Evolutionary conservation across 805 yeast species (phyloP), one percentile per base, ranked within the genome.

Genomic region (Starmera amethionina): DNA sequence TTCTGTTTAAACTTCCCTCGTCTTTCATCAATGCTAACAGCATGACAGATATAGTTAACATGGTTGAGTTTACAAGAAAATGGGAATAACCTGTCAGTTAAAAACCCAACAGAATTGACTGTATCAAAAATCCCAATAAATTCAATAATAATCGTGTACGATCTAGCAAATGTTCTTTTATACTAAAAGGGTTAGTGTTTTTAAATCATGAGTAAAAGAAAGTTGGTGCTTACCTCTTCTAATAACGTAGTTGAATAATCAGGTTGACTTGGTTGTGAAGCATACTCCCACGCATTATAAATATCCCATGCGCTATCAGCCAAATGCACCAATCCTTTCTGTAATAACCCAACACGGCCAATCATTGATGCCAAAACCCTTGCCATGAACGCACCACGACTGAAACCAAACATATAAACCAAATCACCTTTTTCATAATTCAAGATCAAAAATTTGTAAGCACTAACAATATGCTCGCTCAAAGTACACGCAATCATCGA

Each of bases 41-140:
- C 84, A 54, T 80, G 86, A 43, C 88, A 62, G 12, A 78, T 70
- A 49, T 78, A 82, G 25, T 67, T 64, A 7, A 79, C 81, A 40
- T 66, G 65, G 12, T 65, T 58, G 34, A 73, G 63, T 38, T 69
- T 62, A 2, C 77, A 69, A 1, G 79, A 66, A 46, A 64, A 76
- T 0, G 85, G 84, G 45, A 79, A 79, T 52, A 75, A 45, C 32
- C 75, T 57, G 49, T 78, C 83, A 34, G 75, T 61, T 4, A 79
- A 42, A 9, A 78, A 48, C 0, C 87, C 87, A 16, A 79, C 78
- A 1, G 85, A 77, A 51, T 77, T 78, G 15, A 79, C 77, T 0
- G 84, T 73, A 57, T 80, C 88, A 70, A 81, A 80, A 15, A 80
- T 55, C 0, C 87, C 87, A 68, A 79, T 72, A 43, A 78, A 77